phyloP scores from a whole-genome alignment of 495 filamentous ascomycete species.

The Diplogelasinospora grovesii region DNA sequence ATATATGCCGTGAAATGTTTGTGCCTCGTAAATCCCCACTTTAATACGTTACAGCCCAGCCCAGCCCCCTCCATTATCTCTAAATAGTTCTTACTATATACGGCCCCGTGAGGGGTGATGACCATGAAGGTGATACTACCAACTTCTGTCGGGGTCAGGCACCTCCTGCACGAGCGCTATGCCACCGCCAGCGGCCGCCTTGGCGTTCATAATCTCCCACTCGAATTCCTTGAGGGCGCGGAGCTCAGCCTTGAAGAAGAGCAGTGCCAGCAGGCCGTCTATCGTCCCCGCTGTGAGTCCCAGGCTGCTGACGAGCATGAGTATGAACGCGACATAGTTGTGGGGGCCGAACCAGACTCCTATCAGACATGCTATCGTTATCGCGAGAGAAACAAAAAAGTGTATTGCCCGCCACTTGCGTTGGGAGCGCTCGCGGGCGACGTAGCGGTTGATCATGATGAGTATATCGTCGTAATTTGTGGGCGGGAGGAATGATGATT shows the following conservation, averaged over 20 bases:
- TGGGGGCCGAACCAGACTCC: slow-evolving; percentile 77
- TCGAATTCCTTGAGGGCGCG: slow-evolving; percentile 87
- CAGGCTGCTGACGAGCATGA: slow-evolving; percentile 71
- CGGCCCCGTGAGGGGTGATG: too few species aligned
- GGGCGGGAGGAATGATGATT: slow-evolving; percentile 23
- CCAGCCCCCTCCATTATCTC: too few species aligned
- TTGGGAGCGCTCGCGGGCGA: slow-evolving; percentile 59
- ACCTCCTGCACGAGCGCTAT: slow-evolving; percentile 15
- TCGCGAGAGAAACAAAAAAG: slow-evolving; percentile 57
- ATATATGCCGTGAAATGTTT: too few species aligned
- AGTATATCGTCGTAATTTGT: slow-evolving; percentile 68
- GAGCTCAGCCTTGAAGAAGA: slow-evolving; percentile 81
- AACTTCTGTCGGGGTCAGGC: too few species aligned
- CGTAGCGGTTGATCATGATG: slow-evolving; percentile 58
- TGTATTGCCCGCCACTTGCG: slow-evolving; percentile 62
- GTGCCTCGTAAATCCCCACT: too few species aligned
- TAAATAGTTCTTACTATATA: too few species aligned
- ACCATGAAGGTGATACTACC: too few species aligned
- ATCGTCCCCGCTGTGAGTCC: slow-evolving; percentile 68
- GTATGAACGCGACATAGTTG: slow-evolving; percentile 71
- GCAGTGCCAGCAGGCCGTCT: slow-evolving; percentile 75
- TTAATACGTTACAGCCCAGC: too few species aligned
- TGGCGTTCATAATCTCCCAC: slow-evolving; percentile 80
- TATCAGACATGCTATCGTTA: slow-evolving; percentile 64
- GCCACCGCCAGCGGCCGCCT: slow-evolving; percentile 23